phyloP scores from a whole-genome alignment of 495 filamentous ascomycete genomes.

The Filosporella fistucella region DNA sequence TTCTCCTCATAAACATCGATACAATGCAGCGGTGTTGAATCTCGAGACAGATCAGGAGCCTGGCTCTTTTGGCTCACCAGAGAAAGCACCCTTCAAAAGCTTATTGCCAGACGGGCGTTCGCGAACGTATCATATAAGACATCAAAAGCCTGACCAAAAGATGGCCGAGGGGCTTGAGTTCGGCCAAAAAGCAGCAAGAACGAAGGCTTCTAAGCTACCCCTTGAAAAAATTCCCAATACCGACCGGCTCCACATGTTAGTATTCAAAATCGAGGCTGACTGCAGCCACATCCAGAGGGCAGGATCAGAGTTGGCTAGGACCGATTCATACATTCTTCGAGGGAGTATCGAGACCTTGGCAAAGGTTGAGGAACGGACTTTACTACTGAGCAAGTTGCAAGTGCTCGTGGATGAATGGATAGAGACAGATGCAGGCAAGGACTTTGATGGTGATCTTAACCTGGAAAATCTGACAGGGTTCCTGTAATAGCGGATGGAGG shows the following conservation, averaged over 20 bases:
- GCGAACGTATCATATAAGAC: conserved; percentile 34
- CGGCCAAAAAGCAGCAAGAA: conserved; percentile 26
- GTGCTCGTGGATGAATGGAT: conserved; percentile 12
- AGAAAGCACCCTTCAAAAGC: conserved; percentile 25
- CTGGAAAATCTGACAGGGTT: not conserved
- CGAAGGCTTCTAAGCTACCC: conserved; percentile 39
- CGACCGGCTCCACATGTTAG: conserved; percentile 23
- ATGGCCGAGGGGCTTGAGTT: conserved; percentile 8
- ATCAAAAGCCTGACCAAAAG: conserved; percentile 30
- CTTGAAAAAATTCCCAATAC: conserved; percentile 33
- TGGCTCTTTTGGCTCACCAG: not conserved
- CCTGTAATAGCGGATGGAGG: not conserved
- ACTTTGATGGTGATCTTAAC: conserved; percentile 4
- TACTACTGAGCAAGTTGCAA: not conserved
- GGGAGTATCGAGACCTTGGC: conserved; percentile 1
- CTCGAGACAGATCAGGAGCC: conserved; percentile 12
- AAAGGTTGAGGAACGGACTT: not conserved
- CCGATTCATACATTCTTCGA: conserved; percentile 8
- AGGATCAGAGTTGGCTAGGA: not conserved
- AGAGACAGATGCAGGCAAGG: not conserved
- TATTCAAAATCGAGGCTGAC: not conserved
- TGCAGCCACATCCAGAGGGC: not conserved
- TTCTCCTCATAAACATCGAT: conserved; percentile 34
- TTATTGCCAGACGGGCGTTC: conserved; percentile 31
- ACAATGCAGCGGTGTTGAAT: conserved; percentile 29